These are phyloP conservation scores for Pyricularia grisea DNA, from an alignment of 2,329 filamentous ascomycete genomes.

Conservation along the genomic window DNA sequence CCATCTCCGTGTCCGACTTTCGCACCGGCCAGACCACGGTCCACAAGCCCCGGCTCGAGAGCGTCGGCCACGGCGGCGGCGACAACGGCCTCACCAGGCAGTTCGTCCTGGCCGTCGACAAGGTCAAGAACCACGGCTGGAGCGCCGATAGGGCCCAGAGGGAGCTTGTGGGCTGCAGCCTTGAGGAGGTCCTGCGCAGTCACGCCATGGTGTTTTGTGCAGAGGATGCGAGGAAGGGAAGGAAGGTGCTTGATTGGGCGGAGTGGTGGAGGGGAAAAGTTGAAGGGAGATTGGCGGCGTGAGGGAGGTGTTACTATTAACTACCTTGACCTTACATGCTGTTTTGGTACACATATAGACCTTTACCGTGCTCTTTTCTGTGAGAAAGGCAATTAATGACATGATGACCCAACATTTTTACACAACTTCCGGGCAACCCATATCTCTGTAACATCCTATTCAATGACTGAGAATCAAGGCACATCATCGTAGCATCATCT, in stretches of 20 bases:
- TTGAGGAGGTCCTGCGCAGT: constrained; percentile 81
- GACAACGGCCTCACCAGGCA: constrained; percentile 72
- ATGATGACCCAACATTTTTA: not conserved
- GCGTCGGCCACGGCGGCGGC: constrained; percentile 62
- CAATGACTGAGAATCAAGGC: not conserved
- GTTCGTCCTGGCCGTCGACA: constrained; percentile 74
- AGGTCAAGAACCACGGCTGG: constrained; percentile 64
- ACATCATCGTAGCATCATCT: not conserved
- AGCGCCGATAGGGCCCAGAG: constrained; percentile 62
- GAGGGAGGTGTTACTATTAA: not conserved
- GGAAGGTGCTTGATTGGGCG: constrained; percentile 64
- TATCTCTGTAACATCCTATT: not conserved
- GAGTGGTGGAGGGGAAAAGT: constrained; percentile 63
- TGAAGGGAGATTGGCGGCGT: constrained; percentile 9
- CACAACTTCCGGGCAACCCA: not conserved
- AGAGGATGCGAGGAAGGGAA: constrained; percentile 68
- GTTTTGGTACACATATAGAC: not conserved
- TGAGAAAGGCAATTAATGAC: not conserved
- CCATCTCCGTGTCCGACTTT: constrained; percentile 70
- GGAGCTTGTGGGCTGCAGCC: constrained; percentile 66
- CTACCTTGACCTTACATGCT: not conserved
- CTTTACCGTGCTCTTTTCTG: not conserved
- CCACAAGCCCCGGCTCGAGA: constrained; percentile 50
- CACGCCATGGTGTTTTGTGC: constrained; percentile 93
- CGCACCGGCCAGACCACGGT: constrained; percentile 42